These are phyloP conservation scores for Puccinia hordei DNA, from an alignment of 1,284 basidiomycete species.

Conservation along the genomic window DNA sequence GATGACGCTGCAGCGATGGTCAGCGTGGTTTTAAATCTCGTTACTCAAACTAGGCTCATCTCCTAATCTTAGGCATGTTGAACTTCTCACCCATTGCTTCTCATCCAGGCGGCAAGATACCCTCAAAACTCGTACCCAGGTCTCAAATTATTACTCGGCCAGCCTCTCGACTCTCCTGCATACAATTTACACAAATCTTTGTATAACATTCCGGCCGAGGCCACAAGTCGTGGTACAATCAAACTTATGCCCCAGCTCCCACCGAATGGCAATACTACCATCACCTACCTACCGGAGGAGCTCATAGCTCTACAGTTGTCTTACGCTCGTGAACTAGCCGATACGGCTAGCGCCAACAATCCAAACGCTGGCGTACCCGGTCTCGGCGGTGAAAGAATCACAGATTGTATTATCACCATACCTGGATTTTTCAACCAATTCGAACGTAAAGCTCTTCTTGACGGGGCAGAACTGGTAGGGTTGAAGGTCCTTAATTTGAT, in stretches of 20 bases:
- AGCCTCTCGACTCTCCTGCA: conserved; percentile 66
- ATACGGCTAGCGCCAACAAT: conserved; percentile 66
- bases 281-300: conserved; percentile 72
- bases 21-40: conserved; percentile 62
- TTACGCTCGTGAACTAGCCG: conserved; percentile 85
- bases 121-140: conserved; percentile 84
- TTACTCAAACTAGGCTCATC: conserved; percentile 76
- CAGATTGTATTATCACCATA: conserved; percentile 77
- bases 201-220: conserved; percentile 66
- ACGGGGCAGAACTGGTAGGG: conserved; percentile 87
- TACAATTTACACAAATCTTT: conserved; percentile 67
- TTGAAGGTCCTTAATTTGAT: conserved; percentile 79
- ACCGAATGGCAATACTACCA: conserved; percentile 23
- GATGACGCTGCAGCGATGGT: conserved; percentile 52
- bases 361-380: conserved; percentile 34
- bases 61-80: conserved; percentile 46
- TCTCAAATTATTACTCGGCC: conserved; percentile 82
- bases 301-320: conserved; percentile 90
- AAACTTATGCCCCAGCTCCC: conserved; percentile 34
- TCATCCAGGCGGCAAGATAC: conserved; percentile 74
- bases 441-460: conserved; percentile 82
- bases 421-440: conserved; percentile 83
- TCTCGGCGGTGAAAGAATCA: conserved; percentile 67
- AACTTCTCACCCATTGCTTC: conserved; percentile 1
- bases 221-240: conserved; percentile 52